Evolutionary conservation across 106 monocot species (phyloP).

Genomic region (Phalaenopsis aphrodite): DNA sequence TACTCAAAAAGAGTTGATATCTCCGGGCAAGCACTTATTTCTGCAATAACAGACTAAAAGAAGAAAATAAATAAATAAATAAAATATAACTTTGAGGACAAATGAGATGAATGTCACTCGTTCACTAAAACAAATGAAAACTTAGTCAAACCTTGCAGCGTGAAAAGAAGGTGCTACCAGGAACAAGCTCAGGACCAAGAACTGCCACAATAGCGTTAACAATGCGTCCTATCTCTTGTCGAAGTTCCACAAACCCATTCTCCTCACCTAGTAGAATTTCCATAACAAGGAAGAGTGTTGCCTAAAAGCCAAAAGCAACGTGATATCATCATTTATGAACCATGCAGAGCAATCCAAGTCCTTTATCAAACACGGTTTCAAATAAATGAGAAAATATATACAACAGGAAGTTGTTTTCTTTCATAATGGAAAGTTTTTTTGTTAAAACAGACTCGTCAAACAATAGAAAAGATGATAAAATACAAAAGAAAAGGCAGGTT

Average conservation of each 20-base stretch:
- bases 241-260: constrained; percentile 74
- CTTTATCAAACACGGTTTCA: background rate
- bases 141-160: constrained; percentile 82
- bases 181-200: constrained; percentile 95
- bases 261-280: constrained; percentile 91
- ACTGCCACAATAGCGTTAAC: constrained; percentile 96
- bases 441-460: background rate
- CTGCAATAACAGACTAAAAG: constrained; percentile 83
- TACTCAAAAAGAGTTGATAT: constrained; percentile 90
- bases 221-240: constrained; percentile 73
- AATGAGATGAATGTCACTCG: constrained; percentile 1
- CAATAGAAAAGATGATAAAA: background rate
- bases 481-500: background rate
- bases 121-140: background rate
- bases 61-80: background rate
- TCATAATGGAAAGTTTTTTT: background rate
- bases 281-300: constrained; percentile 80
- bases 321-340: background rate
- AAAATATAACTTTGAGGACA: background rate
- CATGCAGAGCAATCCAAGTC: background rate
- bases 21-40: constrained; percentile 85
- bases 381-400: background rate
- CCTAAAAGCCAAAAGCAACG: constrained; percentile 32
- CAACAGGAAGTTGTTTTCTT: background rate
- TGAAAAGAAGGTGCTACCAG: constrained; percentile 94